A percentile compares a stretch with the other conserved stretches of the same genome.
Conservation (phyloP, 306 rosid species). For the Ormosia semicastrata region DNA sequence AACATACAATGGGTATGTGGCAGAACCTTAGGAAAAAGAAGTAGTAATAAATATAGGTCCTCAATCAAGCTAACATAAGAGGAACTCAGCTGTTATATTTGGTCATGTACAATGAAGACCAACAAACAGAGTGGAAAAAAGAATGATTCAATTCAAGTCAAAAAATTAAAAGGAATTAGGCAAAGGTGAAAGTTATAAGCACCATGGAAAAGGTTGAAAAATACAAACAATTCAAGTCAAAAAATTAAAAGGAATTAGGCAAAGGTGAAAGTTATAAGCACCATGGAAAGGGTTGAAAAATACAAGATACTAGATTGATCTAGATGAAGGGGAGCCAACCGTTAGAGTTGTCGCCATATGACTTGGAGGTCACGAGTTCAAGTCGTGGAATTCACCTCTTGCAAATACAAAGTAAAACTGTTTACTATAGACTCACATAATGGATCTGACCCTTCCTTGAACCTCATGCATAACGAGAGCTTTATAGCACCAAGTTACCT, state of each 20-base stretch:
- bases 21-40: background rate
- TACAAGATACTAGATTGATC: background rate
- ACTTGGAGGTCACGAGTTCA: too few species aligned
- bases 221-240: background rate
- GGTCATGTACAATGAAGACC: conserved; percentile 1
- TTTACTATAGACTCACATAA: too few species aligned
- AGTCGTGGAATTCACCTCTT: too few species aligned
- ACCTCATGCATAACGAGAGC: too few species aligned
- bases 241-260: background rate
- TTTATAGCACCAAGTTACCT: too few species aligned
- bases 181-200: background rate
- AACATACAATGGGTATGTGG: background rate
- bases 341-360: too few species aligned
- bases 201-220: background rate
- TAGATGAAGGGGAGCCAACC: too few species aligned
- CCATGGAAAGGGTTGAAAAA: background rate
- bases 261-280: background rate
- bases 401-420: too few species aligned
- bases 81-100: conserved; percentile 3
- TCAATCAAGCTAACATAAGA: conserved; percentile 6
- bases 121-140: background rate
- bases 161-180: background rate
- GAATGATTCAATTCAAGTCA: background rate
- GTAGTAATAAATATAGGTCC: background rate
- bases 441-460: too few species aligned